Evolutionary conservation across 1,284 basidiomycete species (phyloP), one percentile per base, ranked within the genome.

Genomic region (Moesziomyces aphidis): DNA sequence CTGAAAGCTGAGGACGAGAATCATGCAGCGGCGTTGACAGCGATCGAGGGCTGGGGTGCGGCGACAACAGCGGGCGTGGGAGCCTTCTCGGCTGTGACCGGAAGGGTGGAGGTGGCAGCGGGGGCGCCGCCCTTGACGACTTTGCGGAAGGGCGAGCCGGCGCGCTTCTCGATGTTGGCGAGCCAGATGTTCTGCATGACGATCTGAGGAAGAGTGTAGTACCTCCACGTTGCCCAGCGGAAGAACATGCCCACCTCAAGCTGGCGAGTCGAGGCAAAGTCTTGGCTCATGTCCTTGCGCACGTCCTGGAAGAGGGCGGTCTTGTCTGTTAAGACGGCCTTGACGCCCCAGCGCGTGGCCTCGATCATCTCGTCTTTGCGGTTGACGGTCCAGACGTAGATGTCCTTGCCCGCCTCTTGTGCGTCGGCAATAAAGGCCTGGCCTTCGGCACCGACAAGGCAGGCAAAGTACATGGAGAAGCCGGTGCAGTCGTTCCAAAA

Each of bases 381-480:
- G 84, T 98, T 99, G 31, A 98, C 95, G 0, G 96, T 99, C 97
- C 97, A 99, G 13, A 95, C 93, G 89, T 95, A 79, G 50, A 97
- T 80, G 79, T 89, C 89, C 89, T 99, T 99, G 23, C 92, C 92
- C 0, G 89, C 90, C 19, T 83, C 86, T 83, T 90, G 90, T 85
- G 93, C 95, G 70, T 95, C 92, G 50, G 87, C 86, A 57, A 91
- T 87, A 86, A 98, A 98, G 74, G 89, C 90, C 75, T 80, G 83
- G 24, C 87, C 88, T 69, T 94, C 94, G 17, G 86, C 84, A 2
- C 90, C 90, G n/a, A 91, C 90, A 46, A 98, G 86, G 15, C 89
- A 86, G 1, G 87, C 88, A 86, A 96, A 99, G 61, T 89, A 88
- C 85, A 99, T 91, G 43, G 92, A 94, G 85, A 99, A 97, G 50